Percentiles rank a stretch among this genome's conserved stretches.
These are phyloP conservation scores for Przewalskia tangutica DNA, from an alignment of 257 asterid species.

Conservation along the genomic window DNA sequence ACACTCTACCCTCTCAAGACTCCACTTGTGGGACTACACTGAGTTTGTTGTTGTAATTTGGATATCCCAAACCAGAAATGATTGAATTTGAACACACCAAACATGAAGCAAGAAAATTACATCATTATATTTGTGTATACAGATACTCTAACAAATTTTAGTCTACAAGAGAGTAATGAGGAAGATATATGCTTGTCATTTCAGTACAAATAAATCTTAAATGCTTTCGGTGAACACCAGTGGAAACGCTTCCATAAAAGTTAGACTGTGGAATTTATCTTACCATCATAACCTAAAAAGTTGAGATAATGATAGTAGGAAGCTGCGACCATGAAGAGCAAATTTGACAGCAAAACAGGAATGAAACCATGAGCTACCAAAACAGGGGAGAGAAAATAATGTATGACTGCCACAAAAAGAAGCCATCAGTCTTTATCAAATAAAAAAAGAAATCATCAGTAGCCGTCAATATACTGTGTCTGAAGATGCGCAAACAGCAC, in stretches of 20 bases:
- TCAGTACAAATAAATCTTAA: neutral
- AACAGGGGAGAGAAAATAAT: conserved; percentile 84
- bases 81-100: neutral
- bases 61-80: neutral
- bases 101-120: neutral
- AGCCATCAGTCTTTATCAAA: neutral
- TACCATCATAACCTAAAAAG: conserved; percentile 92
- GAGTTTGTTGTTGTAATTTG: neutral
- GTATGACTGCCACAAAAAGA: conserved; percentile 52
- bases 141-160: neutral
- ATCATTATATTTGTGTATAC: neutral
- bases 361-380: conserved; percentile 92
- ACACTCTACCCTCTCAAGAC: too few relatives aligned
- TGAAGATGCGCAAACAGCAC: neutral
- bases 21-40: too few relatives aligned
- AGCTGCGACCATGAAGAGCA: conserved; percentile 87
- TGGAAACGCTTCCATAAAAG: neutral
- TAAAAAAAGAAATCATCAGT: conserved; percentile 6
- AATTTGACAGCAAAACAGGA: conserved; percentile 74
- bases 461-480: conserved; percentile 5
- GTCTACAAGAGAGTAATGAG: neutral
- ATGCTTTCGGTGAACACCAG: neutral
- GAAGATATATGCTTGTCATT: neutral
- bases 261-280: conserved; percentile 10
- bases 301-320: conserved; percentile 95